Conservation (phyloP, 2,329 filamentous ascomycete species). For the Neospermospora avenae region DNA sequence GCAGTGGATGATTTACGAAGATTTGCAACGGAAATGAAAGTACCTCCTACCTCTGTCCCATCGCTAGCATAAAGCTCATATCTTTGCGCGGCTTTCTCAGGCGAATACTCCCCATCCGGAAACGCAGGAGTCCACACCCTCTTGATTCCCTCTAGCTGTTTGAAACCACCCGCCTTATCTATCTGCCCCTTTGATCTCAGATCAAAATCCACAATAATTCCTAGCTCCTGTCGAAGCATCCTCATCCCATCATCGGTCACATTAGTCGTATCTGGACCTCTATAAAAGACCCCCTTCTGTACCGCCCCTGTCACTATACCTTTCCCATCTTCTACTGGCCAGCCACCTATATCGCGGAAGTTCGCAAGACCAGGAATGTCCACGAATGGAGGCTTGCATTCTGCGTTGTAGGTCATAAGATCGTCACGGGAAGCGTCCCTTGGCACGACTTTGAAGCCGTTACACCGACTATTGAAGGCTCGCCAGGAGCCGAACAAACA, state of each 20-base stretch:
- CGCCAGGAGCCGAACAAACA: background rate
- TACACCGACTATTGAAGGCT: background rate
- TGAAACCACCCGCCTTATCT: conserved; percentile 40
- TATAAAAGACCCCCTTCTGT: conserved; percentile 56
- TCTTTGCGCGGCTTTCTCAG: conserved; percentile 58
- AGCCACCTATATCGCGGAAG: conserved; percentile 21
- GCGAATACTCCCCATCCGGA: conserved; percentile 54
- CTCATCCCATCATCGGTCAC: conserved; percentile 51
- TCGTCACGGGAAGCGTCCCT: background rate
- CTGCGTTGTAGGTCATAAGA: background rate
- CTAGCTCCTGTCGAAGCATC: conserved; percentile 47
- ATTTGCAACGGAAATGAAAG: background rate
- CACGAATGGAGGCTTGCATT: conserved; percentile 16
- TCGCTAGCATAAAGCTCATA: conserved; percentile 57
- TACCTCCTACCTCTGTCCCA: conserved; percentile 40
- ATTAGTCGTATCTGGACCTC: conserved; percentile 63
- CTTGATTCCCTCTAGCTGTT: conserved; percentile 47
- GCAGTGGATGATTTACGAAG: background rate
- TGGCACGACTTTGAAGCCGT: background rate
- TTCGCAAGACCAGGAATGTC: conserved; percentile 18
- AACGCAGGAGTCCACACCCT: conserved; percentile 65
- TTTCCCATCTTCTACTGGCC: conserved; percentile 20
- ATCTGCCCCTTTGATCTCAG: conserved; percentile 62
- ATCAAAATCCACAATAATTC: conserved; percentile 63
- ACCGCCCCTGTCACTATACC: conserved; percentile 37